phyloP scores from a whole-genome alignment of 192 early-diverging fungal species.

The Pilobolus umbonatus region DNA sequence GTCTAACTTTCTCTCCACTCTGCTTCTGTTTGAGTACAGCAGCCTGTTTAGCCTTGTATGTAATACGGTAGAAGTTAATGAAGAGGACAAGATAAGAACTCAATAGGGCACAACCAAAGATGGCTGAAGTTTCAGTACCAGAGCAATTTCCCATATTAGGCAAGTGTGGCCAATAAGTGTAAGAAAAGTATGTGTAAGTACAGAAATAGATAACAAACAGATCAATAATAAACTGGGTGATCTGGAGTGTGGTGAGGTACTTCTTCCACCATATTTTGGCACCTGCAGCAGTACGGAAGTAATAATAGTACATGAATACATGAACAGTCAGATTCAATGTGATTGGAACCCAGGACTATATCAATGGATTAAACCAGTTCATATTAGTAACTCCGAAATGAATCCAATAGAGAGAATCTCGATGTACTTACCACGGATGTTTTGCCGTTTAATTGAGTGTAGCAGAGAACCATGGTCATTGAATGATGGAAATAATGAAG shows the following conservation, averaged over 20 bases:
- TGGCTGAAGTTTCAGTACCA: constrained; percentile 72
- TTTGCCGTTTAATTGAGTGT: constrained; percentile 66
- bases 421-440: constrained; percentile 67
- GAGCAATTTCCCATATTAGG: constrained; percentile 66
- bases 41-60: constrained; percentile 63
- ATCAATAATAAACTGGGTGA: constrained; percentile 87
- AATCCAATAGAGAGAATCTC: not conserved
- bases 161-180: constrained; percentile 54
- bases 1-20: constrained; percentile 1
- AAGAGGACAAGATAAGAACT: constrained; percentile 83
- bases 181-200: constrained; percentile 78
- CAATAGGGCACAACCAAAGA: constrained; percentile 76
- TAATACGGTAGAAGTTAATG: constrained; percentile 84
- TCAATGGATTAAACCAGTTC: not conserved
- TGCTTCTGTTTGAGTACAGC: constrained; percentile 14
- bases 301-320: constrained; percentile 91
- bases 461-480: constrained; percentile 85
- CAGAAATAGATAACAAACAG: constrained; percentile 81
- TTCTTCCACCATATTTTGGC: constrained; percentile 91
- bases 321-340: constrained; percentile 83
- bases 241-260: constrained; percentile 87
- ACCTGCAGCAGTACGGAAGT: constrained; percentile 72
- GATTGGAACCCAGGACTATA: constrained; percentile 71
- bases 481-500: constrained; percentile 92
- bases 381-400: not conserved